Evolutionary conservation across 1,284 basidiomycete genomes (phyloP), one percentile per base, ranked within the genome.

Genomic region (Trichosporon faecale): DNA sequence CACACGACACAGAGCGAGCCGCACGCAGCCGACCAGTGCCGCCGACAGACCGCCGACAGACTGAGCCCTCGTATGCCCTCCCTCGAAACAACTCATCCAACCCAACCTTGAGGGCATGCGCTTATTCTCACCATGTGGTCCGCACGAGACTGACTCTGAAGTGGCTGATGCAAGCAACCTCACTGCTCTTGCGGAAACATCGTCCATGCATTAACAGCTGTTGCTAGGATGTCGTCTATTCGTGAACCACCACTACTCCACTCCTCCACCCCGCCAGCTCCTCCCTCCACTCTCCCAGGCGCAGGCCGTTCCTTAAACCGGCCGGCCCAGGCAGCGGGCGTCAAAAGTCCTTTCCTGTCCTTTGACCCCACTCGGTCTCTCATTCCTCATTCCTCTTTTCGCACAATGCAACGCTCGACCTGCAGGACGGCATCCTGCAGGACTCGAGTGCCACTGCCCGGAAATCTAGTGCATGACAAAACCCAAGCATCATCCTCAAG

Each of bases 401-500:
- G 6, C 25, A 27, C 55, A 29, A 31, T 57, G 25, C 55, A 57
- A 31, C 55, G 27, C n/a, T n/a, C n/a, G n/a, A n/a, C n/a, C n/a
- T n/a, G n/a, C n/a, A n/a, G n/a, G n/a, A n/a, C n/a, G n/a, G n/a
- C n/a, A n/a, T 31, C 27, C 25, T 27, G 14, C 23, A 14, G 27
- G 55, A 29, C 16, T 18, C 55, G 25, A 57, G 49, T 31, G 29
- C 18, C 57, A 61, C 27, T 31, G 57, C 27, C 55, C 55, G 27
- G 55, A 60, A 29, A 60, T 60, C 55, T 52, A 60, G 27, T 61
- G 57, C 57, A 61, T 61, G 57, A 31, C 57, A 61, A 18, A 61
- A 31, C 27, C 57, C 57, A 57, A 57, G 52, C 52, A 57, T 57
- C n/a, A n/a, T 23, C 14, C 29, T 61, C 57, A 33, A 61, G 57